Conservation (phyloP, 2,329 filamentous ascomycete genomes). For the Calonectria multiphialidica region DNA sequence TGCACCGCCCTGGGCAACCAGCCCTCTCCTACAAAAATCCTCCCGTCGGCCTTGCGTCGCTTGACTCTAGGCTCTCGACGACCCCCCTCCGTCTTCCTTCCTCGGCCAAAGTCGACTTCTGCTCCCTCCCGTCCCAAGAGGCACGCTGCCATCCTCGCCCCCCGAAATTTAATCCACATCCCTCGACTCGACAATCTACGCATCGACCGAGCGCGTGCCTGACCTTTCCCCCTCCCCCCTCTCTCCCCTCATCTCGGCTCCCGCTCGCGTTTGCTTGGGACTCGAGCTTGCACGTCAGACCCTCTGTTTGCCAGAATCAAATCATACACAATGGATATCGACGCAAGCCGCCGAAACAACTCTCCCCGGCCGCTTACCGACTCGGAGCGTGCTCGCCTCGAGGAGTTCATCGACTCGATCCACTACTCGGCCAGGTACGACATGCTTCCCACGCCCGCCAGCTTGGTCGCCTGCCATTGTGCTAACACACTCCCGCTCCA, state of each 20-base stretch:
- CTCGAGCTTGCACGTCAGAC: neutral
- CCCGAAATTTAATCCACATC: neutral
- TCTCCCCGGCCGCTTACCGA: slow-evolving; percentile 85
- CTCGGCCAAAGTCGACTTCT: neutral
- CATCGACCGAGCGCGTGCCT: neutral
- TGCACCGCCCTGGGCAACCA: slow-evolving; percentile 40
- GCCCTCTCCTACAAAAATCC: slow-evolving; percentile 35
- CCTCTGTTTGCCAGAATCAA: slow-evolving; percentile 4
- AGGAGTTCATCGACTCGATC: slow-evolving; percentile 93
- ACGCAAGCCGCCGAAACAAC: slow-evolving; percentile 88
- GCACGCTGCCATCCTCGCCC: neutral
- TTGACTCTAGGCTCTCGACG: slow-evolving; percentile 26
- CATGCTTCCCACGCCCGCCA: slow-evolving; percentile 39
- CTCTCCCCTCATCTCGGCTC: neutral
- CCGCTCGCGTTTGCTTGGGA: neutral
- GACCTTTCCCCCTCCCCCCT: neutral
- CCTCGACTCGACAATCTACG: neutral
- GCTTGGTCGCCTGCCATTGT: neutral
- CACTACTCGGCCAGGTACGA: slow-evolving; percentile 91
- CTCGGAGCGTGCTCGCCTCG: slow-evolving; percentile 83
- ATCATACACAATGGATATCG: slow-evolving; percentile 67
- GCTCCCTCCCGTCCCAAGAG: neutral
- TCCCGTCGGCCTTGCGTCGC: slow-evolving; percentile 40
- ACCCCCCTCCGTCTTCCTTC: neutral
- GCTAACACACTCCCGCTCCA: slow-evolving; percentile 52